These are phyloP conservation scores for Lepidopterella palustris DNA, from an alignment of 495 filamentous ascomycete species.

Conservation along the genomic window DNA sequence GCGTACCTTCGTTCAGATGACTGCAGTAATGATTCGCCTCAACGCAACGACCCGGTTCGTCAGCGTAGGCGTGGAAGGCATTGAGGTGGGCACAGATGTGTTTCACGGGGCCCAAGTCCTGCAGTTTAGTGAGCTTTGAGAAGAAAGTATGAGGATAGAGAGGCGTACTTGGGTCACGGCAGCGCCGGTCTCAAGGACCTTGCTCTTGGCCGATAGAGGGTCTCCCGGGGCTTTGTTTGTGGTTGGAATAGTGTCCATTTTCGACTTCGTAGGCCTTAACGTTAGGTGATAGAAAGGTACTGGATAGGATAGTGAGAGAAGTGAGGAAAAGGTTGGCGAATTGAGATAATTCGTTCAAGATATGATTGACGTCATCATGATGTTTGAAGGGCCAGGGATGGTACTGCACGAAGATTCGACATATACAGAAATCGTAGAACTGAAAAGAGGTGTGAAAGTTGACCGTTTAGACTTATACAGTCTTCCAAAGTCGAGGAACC, in stretches of 20 bases:
- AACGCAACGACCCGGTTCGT: constrained; percentile 58
- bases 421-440: too few species aligned
- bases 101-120: constrained; percentile 67
- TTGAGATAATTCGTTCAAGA: too few species aligned
- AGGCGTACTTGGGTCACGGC: constrained; percentile 46
- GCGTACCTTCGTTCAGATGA: constrained; percentile 60
- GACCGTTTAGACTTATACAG: too few species aligned
- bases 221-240: constrained; percentile 44
- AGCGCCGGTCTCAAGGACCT: constrained; percentile 61
- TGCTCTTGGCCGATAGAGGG: constrained; percentile 49
- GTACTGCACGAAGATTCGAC: too few species aligned
- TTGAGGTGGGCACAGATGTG: constrained; percentile 79
- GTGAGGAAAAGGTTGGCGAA: too few species aligned
- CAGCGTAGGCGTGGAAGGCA: constrained; percentile 75
- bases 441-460: too few species aligned
- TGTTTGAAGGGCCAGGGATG: not conserved
- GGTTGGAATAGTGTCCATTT: constrained; percentile 25
- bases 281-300: too few species aligned
- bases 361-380: constrained; percentile 7
- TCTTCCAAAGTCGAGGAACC: too few species aligned
- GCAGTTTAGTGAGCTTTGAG: constrained; percentile 5
- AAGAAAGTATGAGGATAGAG: not conserved
- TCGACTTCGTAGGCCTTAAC: too few species aligned
- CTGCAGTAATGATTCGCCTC: constrained; percentile 84
- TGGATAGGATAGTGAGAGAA: too few species aligned